These are phyloP conservation scores for Pseudopyricularia javanii DNA, from an alignment of 2,329 filamentous ascomycete species.

Conservation along the genomic window DNA sequence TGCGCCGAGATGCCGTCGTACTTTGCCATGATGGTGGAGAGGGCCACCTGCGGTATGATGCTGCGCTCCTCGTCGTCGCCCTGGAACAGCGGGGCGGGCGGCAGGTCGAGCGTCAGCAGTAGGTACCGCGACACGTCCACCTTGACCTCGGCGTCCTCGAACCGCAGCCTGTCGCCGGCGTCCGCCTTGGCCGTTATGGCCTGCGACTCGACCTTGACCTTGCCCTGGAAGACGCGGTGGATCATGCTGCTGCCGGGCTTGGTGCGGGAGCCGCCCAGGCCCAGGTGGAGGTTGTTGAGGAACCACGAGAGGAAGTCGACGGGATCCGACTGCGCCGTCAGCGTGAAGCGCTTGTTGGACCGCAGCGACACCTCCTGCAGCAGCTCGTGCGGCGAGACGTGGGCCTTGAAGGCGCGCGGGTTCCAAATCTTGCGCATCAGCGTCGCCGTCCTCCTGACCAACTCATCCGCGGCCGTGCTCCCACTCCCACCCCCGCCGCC, in stretches of 20 bases:
- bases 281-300: slow-evolving; percentile 86
- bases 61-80: slow-evolving; percentile 91
- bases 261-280: slow-evolving; percentile 78
- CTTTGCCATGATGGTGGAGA: slow-evolving; percentile 74
- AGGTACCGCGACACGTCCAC: slow-evolving; percentile 70
- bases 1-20: slow-evolving; percentile 84
- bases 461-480: slow-evolving; percentile 41
- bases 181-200: slow-evolving; percentile 86
- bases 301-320: slow-evolving; percentile 98
- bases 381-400: slow-evolving; percentile 94
- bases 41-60: slow-evolving; percentile 86
- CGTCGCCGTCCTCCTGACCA: slow-evolving; percentile 78
- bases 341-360: slow-evolving; percentile 83
- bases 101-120: slow-evolving; percentile 86
- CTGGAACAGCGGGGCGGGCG: slow-evolving; percentile 86
- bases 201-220: slow-evolving; percentile 84
- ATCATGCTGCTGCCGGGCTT: slow-evolving; percentile 77
- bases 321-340: slow-evolving; percentile 85
- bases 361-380: slow-evolving; percentile 86
- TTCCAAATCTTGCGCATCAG: slow-evolving; percentile 98
- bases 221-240: slow-evolving; percentile 88
- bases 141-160: slow-evolving; percentile 79
- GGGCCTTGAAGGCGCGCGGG: slow-evolving; percentile 84
- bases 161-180: slow-evolving; percentile 74
- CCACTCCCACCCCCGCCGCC: no score